These are phyloP conservation scores for Quercus lobata DNA, from an alignment of 331 rosid species.

Conservation along the genomic window DNA sequence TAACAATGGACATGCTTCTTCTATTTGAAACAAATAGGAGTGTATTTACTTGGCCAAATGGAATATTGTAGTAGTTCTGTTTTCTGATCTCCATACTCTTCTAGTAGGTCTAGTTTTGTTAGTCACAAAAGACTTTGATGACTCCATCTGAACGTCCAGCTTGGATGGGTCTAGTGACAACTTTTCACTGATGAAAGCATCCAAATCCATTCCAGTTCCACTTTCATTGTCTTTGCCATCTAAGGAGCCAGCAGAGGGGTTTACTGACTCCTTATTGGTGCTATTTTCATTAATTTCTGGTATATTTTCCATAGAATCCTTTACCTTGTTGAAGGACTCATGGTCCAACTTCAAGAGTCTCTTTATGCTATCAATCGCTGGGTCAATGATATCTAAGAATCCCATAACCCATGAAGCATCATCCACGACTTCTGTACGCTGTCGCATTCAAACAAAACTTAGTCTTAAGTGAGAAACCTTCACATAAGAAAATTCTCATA, in stretches of 20 bases:
- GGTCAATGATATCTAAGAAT: constrained; percentile 82
- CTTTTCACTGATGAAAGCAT: constrained; percentile 56
- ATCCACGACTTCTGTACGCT: constrained; percentile 94
- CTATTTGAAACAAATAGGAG: not conserved
- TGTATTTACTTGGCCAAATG: not conserved
- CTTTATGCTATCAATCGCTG: constrained; percentile 77
- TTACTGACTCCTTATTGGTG: constrained; percentile 21
- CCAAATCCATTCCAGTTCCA: constrained; percentile 61
- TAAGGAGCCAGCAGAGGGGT: constrained; percentile 8
- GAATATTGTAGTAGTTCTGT: constrained; percentile 11
- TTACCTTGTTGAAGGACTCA: constrained; percentile 29
- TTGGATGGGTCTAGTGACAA: constrained; percentile 63
- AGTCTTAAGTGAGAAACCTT: not conserved
- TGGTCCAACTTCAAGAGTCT: constrained; percentile 65
- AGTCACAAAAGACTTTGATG: constrained; percentile 21
- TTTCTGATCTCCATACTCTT: constrained; percentile 40
- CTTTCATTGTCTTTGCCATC: constrained; percentile 24
- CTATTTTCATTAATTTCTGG: constrained; percentile 27
- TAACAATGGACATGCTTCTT: not conserved
- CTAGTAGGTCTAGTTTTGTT: constrained; percentile 37
- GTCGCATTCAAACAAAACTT: constrained; percentile 29
- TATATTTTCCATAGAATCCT: constrained; percentile 26
- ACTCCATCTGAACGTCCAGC: constrained; percentile 55
- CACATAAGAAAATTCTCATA: not conserved
- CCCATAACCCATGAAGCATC: constrained; percentile 98